Evolutionary conservation across 1,284 basidiomycete species (phyloP).

Genomic region (Puccinia brachypodii): DNA sequence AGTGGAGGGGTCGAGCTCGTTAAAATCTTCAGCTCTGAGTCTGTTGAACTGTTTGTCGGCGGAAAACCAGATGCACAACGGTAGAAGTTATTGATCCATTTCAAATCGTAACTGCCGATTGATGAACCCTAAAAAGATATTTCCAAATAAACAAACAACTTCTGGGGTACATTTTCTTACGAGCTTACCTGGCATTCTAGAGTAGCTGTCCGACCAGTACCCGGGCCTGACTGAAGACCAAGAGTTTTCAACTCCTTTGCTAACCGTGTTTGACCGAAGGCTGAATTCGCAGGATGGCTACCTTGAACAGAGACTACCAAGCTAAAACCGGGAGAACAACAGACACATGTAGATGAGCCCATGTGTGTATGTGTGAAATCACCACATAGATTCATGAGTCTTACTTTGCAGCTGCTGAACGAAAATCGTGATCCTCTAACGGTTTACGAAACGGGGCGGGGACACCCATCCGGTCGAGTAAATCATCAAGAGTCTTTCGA

Average conservation of each 20-base stretch:
- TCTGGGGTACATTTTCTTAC: no score
- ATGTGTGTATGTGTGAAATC: background rate
- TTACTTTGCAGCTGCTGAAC: conserved; percentile 37
- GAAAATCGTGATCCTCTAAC: conserved; percentile 29
- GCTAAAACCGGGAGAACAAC: conserved; percentile 12
- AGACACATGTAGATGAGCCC: background rate
- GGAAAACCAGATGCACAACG: conserved; percentile 17
- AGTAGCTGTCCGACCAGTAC: conserved; percentile 29
- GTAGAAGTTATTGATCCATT: conserved; percentile 39
- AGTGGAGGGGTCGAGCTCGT: background rate
- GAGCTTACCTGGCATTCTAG: conserved; percentile 39
- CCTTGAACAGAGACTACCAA: conserved; percentile 42
- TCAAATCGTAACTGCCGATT: conserved; percentile 24
- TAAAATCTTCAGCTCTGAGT: background rate
- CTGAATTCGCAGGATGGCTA: conserved; percentile 15
- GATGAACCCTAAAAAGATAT: conserved; percentile 31
- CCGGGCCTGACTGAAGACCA: conserved; percentile 41
- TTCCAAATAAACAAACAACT: background rate
- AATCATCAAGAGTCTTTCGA: conserved; percentile 5
- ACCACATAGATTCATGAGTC: no score
- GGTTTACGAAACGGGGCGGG: conserved; percentile 21
- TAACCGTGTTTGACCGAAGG: conserved; percentile 21
- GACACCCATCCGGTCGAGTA: conserved; percentile 32
- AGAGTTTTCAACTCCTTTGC: conserved; percentile 32
- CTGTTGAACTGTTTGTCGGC: background rate